Percentiles rank a stretch among this genome's conserved stretches.
These are phyloP conservation scores for Escallonia herrerae DNA, from an alignment of 129 eudicot species.

Conservation along the genomic window DNA sequence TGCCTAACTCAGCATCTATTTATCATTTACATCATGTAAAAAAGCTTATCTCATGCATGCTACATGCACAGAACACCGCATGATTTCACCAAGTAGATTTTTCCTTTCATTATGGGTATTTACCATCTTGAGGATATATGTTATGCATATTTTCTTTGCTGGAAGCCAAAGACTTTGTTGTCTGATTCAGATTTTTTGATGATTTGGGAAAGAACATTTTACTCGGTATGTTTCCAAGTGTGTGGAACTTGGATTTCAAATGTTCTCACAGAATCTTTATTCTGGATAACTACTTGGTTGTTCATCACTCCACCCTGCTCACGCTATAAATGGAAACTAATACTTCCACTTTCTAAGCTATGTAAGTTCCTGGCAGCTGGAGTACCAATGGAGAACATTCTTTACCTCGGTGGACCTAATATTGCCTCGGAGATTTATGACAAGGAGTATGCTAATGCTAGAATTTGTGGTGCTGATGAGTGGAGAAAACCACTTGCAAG, in stretches of 20 bases:
- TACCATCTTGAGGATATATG: too few species aligned
- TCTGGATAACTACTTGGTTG: not conserved
- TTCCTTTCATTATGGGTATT: too few species aligned
- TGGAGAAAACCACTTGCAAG: slow-evolving; percentile 71
- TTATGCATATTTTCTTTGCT: too few species aligned
- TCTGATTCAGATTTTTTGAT: too few species aligned
- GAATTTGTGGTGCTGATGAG: slow-evolving; percentile 73
- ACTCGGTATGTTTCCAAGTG: not conserved
- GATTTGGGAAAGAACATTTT: too few species aligned
- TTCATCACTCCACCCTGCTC: not conserved
- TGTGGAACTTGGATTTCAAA: not conserved
- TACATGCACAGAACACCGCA: too few species aligned
- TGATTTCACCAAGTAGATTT: too few species aligned
- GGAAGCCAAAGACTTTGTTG: too few species aligned
- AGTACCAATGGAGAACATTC: slow-evolving; percentile 65
- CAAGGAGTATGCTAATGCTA: slow-evolving; percentile 92
- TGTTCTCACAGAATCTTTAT: too few species aligned
- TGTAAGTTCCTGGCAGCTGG: slow-evolving; percentile 41
- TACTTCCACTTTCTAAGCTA: not conserved
- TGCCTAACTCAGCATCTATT: too few species aligned
- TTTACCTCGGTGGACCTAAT: slow-evolving; percentile 91
- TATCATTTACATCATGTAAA: too few species aligned
- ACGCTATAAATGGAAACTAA: not conserved
- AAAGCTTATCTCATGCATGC: too few species aligned
- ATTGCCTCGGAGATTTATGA: slow-evolving; percentile 93